Percentiles rank a stretch among this genome's conserved stretches.
phyloP scores from a whole-genome alignment of 345 rosid species.

The Zanthoxylum bungeanum region DNA sequence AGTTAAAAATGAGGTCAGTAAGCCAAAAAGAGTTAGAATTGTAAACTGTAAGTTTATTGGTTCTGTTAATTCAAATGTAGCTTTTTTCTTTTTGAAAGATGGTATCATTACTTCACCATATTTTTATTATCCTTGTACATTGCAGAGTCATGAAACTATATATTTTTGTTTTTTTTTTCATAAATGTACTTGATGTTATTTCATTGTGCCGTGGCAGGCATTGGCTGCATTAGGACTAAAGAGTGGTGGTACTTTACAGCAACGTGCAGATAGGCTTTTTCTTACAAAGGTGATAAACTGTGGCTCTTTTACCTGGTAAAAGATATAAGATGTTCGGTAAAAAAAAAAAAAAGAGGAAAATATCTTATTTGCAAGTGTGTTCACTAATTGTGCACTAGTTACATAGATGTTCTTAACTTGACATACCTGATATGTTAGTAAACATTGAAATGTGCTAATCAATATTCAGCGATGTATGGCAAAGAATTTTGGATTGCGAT shows the following conservation, averaged over 20 bases:
- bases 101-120: background rate
- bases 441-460: background rate
- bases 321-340: background rate
- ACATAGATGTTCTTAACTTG: background rate
- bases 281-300: conserved; percentile 63
- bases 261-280: conserved; percentile 94
- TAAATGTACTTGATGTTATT: background rate
- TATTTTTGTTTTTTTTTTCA: background rate
- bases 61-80: background rate
- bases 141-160: background rate
- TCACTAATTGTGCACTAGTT: background rate
- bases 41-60: background rate
- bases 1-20: background rate
- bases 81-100: background rate
- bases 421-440: background rate
- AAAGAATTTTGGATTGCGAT: too few species aligned
- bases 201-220: conserved; percentile 50
- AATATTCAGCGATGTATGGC: too few species aligned
- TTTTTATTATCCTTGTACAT: background rate
- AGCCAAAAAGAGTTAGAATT: background rate
- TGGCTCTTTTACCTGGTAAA: background rate
- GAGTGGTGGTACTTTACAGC: conserved; percentile 86
- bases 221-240: conserved; percentile 86
- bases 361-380: background rate
- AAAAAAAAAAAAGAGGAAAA: background rate